Conservation (phyloP, 352 stramenopile genomes). For the Phytophthora sp. region DNA sequence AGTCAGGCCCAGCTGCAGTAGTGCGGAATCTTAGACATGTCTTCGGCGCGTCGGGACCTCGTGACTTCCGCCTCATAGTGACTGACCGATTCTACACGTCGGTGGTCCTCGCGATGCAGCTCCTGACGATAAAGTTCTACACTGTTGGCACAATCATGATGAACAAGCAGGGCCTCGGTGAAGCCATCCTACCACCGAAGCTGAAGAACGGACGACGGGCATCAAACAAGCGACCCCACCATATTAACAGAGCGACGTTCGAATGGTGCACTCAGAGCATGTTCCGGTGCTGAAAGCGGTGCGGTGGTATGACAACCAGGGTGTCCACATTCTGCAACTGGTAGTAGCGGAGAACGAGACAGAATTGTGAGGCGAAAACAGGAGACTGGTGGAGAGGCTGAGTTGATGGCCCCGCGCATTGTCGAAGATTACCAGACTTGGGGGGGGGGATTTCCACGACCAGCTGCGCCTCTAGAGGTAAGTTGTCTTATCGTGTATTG, state of each 20-base stretch:
- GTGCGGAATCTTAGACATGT: too few species aligned
- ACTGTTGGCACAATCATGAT: neutral
- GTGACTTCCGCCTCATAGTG: neutral
- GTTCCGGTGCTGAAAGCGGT: neutral
- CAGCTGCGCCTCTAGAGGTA: neutral
- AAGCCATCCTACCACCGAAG: neutral
- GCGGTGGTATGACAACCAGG: neutral
- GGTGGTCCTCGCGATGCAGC: neutral
- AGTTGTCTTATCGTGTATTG: neutral
- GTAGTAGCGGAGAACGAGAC: neutral
- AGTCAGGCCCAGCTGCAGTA: too few species aligned
- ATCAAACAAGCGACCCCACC: neutral
- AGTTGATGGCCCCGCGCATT: neutral
- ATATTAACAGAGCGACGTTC: neutral
- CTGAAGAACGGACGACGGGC: neutral
- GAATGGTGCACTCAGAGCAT: neutral
- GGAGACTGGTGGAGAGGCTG: neutral
- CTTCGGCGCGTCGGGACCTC: neutral
- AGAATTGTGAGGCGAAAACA: neutral
- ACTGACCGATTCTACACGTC: neutral
- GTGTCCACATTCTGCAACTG: neutral
- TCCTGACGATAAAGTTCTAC: neutral
- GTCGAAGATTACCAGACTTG: neutral
- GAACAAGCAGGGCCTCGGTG: neutral
- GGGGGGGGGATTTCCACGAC: neutral